These are phyloP conservation scores for Ulmus americana DNA, from an alignment of 331 rosid genomes.

Conservation along the genomic window DNA sequence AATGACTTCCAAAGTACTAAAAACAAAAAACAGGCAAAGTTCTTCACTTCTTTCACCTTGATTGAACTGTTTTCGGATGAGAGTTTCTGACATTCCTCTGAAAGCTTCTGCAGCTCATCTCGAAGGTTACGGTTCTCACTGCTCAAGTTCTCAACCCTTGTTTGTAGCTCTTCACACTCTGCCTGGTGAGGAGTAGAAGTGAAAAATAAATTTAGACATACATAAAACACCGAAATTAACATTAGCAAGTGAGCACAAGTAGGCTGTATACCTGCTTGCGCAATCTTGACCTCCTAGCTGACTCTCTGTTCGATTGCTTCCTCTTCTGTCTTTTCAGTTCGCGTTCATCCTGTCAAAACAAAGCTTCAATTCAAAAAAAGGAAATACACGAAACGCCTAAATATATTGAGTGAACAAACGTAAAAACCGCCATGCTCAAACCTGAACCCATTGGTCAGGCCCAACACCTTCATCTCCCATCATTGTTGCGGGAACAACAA, in stretches of 20 bases:
- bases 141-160: constrained; percentile 58
- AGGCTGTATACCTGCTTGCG: constrained; percentile 74
- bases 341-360: constrained; percentile 71
- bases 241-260: not conserved
- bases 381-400: not conserved
- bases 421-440: constrained; percentile 20
- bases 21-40: not conserved
- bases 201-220: not conserved
- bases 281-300: constrained; percentile 93
- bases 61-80: constrained; percentile 60
- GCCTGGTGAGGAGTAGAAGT: constrained; percentile 44
- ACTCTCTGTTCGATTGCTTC: constrained; percentile 94
- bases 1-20: not conserved
- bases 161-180: constrained; percentile 88
- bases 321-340: constrained; percentile 90
- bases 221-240: not conserved
- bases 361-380: not conserved
- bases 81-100: constrained; percentile 71
- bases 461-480: constrained; percentile 41
- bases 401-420: not conserved
- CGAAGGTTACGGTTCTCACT: constrained; percentile 53
- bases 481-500: constrained; percentile 29
- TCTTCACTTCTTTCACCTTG: constrained; percentile 36
- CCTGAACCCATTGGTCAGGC: constrained; percentile 79
- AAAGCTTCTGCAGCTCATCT: constrained; percentile 67